These are phyloP conservation scores for Coffea humblotiana DNA, from an alignment of 305 asterid species.

Conservation along the genomic window DNA sequence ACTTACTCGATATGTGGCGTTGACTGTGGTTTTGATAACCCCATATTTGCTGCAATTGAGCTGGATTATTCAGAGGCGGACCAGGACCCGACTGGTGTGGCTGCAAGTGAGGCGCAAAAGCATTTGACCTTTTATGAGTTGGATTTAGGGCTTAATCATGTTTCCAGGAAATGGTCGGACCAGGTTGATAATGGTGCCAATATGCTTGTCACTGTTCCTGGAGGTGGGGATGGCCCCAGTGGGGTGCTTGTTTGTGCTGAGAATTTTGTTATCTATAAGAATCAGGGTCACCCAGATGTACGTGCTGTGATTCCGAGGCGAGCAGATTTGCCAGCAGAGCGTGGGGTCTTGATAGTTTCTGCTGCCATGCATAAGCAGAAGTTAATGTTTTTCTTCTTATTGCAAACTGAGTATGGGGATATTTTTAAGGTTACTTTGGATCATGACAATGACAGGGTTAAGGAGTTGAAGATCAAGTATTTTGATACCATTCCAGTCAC, in stretches of 20 bases:
- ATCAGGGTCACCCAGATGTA: constrained; percentile 92
- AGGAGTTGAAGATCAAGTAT: constrained; percentile 85
- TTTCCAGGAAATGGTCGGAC: constrained; percentile 95
- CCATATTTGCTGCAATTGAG: constrained; percentile 93
- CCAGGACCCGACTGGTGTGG: constrained; percentile 95
- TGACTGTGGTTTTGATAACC: constrained; percentile 97
- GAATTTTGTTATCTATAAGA: constrained; percentile 93
- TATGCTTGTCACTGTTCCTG: constrained; percentile 95
- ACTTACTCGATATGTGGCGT: constrained; percentile 85
- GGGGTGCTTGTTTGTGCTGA: constrained; percentile 99
- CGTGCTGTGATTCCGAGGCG: constrained; percentile 97
- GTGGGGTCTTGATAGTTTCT: constrained; percentile 94
- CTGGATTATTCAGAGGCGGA: constrained; percentile 95
- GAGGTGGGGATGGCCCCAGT: constrained; percentile 99
- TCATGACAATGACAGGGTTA: constrained; percentile 77
- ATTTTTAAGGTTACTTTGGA: constrained; percentile 88
- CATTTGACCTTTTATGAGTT: constrained; percentile 87
- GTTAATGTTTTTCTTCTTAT: constrained; percentile 90
- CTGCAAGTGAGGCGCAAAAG: constrained; percentile 90
- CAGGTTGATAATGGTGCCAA: constrained; percentile 98
- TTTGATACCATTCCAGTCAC: constrained; percentile 96
- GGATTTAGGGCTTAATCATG: constrained; percentile 96
- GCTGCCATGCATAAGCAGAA: constrained; percentile 96
- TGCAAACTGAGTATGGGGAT: constrained; percentile 98
- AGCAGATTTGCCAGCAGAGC: constrained; percentile 91